Evolutionary conservation across 805 yeast genomes (phyloP).

Genomic region (Yarrowia osloensis): DNA sequence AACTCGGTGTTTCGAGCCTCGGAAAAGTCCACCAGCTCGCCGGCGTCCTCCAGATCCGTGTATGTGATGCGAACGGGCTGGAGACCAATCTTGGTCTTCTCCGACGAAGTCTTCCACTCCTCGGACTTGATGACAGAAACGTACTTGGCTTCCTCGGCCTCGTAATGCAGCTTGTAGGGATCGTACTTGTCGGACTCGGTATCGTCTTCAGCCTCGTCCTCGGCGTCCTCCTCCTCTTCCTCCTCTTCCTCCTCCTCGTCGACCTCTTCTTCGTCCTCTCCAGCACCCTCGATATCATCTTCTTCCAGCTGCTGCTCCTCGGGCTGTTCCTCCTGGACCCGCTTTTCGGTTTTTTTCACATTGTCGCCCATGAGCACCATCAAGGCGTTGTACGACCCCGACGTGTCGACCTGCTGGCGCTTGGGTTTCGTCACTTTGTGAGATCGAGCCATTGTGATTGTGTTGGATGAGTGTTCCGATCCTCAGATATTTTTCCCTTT

Average conservation of each 20-base stretch:
- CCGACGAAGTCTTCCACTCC: constrained; percentile 3
- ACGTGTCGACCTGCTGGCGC: constrained; percentile 8
- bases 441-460: neutral
- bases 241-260: constrained; percentile 37
- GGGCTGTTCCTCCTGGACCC: constrained; percentile 33
- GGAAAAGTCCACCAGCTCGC: neutral
- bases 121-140: constrained; percentile 1
- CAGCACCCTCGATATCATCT: constrained; percentile 40
- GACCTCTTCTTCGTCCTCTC: constrained; percentile 41
- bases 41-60: neutral
- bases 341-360: neutral
- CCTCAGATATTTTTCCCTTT: neutral
- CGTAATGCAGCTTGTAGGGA: constrained; percentile 79
- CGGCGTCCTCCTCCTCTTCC: constrained; percentile 40
- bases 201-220: constrained; percentile 40
- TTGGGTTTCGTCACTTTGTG: constrained; percentile 17
- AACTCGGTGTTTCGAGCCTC: constrained; percentile 2
- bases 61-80: neutral
- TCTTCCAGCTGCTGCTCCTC: constrained; percentile 31
- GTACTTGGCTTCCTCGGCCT: constrained; percentile 36
- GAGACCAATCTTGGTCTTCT: neutral
- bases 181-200: constrained; percentile 47
- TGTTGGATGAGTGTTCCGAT: neutral
- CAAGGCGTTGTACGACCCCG: neutral
- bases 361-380: constrained; percentile 20